Evolutionary conservation across 352 stramenopile genomes (phyloP).

Genomic region (Blastocystis sp.): DNA sequence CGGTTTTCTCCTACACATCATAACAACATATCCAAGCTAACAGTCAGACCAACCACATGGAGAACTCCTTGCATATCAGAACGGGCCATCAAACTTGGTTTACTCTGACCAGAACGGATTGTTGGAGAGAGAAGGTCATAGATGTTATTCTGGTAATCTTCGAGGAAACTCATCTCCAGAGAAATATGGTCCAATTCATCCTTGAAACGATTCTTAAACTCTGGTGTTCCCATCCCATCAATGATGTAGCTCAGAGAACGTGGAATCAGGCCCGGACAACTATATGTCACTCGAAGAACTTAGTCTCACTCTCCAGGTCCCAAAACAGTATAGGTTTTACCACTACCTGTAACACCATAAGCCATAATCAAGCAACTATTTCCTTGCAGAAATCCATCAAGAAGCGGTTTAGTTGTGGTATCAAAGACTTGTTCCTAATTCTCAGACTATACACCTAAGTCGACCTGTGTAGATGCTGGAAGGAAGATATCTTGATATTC

Average conservation of each 20-base stretch:
- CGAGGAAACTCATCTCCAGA: conserved; percentile 55
- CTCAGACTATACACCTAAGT: background rate
- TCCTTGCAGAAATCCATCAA: conserved; percentile 27
- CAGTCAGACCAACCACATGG: conserved; percentile 13
- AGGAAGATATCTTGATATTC: conserved; percentile 42
- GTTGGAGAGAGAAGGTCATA: conserved; percentile 49
- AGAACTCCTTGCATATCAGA: conserved; percentile 24
- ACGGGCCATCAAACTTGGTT: conserved; percentile 24
- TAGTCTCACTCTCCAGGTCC: background rate
- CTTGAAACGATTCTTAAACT: conserved; percentile 15
- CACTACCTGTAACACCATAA: conserved; percentile 43
- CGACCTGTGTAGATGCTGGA: conserved; percentile 1
- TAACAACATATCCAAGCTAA: background rate
- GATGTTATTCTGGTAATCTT: conserved; percentile 54
- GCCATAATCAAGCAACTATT: conserved; percentile 33
- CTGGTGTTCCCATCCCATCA: conserved; percentile 9
- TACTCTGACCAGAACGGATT: background rate
- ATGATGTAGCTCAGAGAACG: conserved; percentile 41
- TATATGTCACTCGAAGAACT: background rate
- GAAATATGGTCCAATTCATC: background rate
- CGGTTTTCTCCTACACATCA: background rate
- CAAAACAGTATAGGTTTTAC: conserved; percentile 41
- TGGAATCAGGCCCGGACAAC: conserved; percentile 14
- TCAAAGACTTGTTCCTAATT: conserved; percentile 38
- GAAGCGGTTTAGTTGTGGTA: conserved; percentile 14